Evolutionary conservation across 805 yeast genomes (phyloP).

Genomic region (Hanseniaspora lindneri): DNA sequence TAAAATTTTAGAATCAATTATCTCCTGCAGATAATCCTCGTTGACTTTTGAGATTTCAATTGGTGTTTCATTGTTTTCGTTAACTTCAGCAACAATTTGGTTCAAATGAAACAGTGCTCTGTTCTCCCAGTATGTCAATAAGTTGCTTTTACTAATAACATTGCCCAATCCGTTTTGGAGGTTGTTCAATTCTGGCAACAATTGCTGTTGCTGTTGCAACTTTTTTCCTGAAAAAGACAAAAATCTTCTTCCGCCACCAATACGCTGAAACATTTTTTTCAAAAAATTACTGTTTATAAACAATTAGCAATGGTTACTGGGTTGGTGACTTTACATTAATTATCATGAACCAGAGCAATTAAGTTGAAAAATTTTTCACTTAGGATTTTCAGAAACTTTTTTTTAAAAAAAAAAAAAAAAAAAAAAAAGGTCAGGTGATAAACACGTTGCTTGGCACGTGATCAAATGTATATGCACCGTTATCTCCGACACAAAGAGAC

Average conservation of each 20-base stretch:
- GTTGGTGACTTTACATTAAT: too few relatives aligned
- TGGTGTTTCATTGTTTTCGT: neutral
- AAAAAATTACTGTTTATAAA: too few relatives aligned
- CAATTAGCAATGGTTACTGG: too few relatives aligned
- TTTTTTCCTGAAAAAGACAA: neutral
- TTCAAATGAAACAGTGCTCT: constrained; percentile 5
- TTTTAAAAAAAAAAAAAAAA: too few relatives aligned
- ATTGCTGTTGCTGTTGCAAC: neutral
- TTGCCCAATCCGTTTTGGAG: neutral
- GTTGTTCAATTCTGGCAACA: neutral
- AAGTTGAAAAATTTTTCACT: neutral
- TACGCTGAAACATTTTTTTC: neutral
- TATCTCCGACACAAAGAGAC: too few relatives aligned
- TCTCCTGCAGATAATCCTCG: neutral
- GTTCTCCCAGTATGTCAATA: neutral
- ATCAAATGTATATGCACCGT: too few relatives aligned
- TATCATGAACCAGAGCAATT: neutral
- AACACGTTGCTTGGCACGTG: too few relatives aligned
- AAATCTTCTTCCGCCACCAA: neutral
- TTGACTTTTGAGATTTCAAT: neutral
- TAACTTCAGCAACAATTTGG: neutral
- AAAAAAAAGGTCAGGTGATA: neutral
- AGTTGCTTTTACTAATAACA: constrained; percentile 1
- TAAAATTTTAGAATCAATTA: neutral
- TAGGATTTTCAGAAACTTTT: neutral